Base-by-base conservation (phyloP, 495 filamentous ascomycete genomes). In the Aspergillus heteromorphus region DNA sequence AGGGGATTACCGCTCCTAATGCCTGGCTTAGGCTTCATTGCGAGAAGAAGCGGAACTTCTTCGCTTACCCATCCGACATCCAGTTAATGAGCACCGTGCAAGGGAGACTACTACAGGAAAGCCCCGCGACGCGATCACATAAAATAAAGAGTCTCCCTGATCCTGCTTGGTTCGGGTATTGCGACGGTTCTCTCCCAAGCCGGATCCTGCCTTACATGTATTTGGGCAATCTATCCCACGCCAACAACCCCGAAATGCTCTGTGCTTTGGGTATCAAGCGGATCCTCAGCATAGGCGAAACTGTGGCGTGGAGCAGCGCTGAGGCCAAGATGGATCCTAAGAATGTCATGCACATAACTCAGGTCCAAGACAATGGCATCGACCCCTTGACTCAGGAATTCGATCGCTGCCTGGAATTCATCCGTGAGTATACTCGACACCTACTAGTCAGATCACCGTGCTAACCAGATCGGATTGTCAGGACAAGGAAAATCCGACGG, bases 321-420 rank as follows among this genome's bases (percentile, higher is more conserved):
- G 84, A 91, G 51, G 67, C 83, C 23, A 74, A 71, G 25, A 95
- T 88, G 84, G 87, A 85, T 0, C 59, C 69, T 14, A 85, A 91
- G 23, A 91, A 92, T 48, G 64, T 93, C 17, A 82, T 95, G 69
- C 78, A 83, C 40, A 82, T 98, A 38, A 83, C 89, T 59, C 76
- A 87, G 17, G 89, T 98, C 13, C 93, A 97, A 66, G 93, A 98
- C 60, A 98, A 98, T 60, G 93, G 93, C 20, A 92, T 97, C 52
- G 93, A 98, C 65, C 85, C 91, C 4, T 69, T 98, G 63, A 92
- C 87, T 47, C 81, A 88, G 25, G 90, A 96, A 55, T 96, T 96
- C 73, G 83, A 85, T 61, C 78, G 86, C 36, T 97, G 93, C 61
- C 73, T 98, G 25, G 83, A 87, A 21, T 98, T 98, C 58, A 95